Conservation (phyloP, 2,329 filamentous ascomycete species). For the Arthroderma uncinatum region DNA sequence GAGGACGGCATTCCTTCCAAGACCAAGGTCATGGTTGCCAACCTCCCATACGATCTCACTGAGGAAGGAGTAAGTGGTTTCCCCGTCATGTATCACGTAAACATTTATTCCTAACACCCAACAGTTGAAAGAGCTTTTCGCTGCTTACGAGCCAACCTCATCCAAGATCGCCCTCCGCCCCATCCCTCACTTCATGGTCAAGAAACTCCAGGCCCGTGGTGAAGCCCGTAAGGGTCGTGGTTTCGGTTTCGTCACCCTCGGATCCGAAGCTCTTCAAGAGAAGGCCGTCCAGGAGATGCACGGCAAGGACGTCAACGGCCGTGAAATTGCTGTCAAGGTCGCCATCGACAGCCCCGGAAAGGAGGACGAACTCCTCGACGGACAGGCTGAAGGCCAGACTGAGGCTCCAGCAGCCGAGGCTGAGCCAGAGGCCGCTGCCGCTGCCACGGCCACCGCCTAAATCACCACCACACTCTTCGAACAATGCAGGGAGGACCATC, state of each 20-base stretch:
- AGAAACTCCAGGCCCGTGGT: constrained; percentile 97
- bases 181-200: constrained; percentile 99
- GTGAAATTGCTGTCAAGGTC: constrained; percentile 99
- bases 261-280: constrained; percentile 89
- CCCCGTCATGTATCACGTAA: background rate
- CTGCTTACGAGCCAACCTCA: constrained; percentile 78
- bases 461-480: constrained; percentile 18
- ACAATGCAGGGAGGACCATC: background rate
- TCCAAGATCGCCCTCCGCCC: constrained; percentile 98
- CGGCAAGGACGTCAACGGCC: constrained; percentile 96
- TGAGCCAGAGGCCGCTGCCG: constrained; percentile 32
- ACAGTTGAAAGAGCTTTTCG: constrained; percentile 95
- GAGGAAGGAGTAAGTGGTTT: constrained; percentile 71
- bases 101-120: constrained; percentile 8
- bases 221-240: constrained; percentile 98
- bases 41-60: constrained; percentile 93
- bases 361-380: constrained; percentile 64
- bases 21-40: constrained; percentile 99
- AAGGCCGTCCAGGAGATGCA: constrained; percentile 98
- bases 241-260: constrained; percentile 94
- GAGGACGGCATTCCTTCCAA: constrained; percentile 97
- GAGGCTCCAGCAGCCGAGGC: constrained; percentile 18
- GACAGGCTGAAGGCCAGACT: constrained; percentile 32
- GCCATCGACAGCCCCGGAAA: constrained; percentile 99
- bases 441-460: constrained; percentile 27